Evolutionary conservation across 1,284 basidiomycete genomes (phyloP).

Genomic region (Garcileccinum viscosum): DNA sequence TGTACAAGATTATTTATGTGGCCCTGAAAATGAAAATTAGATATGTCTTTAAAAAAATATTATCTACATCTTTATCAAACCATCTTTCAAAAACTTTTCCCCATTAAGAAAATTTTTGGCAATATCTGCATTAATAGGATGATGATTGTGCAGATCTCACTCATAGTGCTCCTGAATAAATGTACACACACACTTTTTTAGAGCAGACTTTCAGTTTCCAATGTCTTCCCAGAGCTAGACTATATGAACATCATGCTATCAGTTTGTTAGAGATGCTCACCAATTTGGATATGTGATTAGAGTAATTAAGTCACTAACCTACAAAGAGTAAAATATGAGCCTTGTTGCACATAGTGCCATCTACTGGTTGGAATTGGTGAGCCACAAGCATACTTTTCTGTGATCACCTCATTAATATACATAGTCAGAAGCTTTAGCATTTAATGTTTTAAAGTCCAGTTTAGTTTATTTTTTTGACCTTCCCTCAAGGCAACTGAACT

Average conservation of each 20-base stretch:
- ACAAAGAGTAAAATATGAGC: background rate
- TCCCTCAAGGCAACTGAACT: too few relatives aligned
- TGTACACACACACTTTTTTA: background rate
- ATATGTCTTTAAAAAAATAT: background rate
- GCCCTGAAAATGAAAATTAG: background rate
- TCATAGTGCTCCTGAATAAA: background rate
- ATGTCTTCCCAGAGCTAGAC: slow-evolving; percentile 2
- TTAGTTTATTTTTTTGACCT: too few relatives aligned
- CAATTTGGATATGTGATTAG: background rate
- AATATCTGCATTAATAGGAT: background rate
- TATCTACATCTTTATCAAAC: background rate
- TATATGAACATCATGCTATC: too few relatives aligned
- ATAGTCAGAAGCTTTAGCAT: background rate
- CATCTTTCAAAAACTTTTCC: background rate
- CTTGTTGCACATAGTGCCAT: background rate
- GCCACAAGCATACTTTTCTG: background rate
- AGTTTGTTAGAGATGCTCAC: too few relatives aligned
- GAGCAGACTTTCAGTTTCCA: background rate
- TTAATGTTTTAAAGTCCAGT: too few relatives aligned
- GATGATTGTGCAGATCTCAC: background rate
- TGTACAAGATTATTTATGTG: background rate
- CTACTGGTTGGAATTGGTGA: background rate
- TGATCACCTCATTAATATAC: background rate
- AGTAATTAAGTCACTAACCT: background rate
- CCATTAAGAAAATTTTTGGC: background rate